A percentile compares a stretch with the other conserved stretches of the same genome.
Evolutionary conservation across 2,329 filamentous ascomycete species (phyloP).

Genomic region (Emydomyces testavorans): DNA sequence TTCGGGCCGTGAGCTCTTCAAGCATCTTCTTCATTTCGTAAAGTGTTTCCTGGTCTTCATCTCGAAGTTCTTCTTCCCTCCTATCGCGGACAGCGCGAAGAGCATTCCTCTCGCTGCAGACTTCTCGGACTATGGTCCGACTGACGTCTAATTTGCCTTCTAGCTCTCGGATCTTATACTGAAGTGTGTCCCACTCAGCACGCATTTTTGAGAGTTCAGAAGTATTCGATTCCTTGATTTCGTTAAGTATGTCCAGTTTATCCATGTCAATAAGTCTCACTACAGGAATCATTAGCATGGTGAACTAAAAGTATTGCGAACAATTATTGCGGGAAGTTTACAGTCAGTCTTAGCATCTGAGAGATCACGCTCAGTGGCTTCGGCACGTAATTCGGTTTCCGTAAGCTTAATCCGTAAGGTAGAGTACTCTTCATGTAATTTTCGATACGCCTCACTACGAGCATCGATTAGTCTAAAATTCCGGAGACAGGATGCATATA

Average conservation of each 20-base stretch:
- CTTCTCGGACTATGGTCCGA: constrained; percentile 29
- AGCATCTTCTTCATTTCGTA: constrained; percentile 34
- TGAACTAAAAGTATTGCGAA: not conserved
- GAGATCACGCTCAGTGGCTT: constrained; percentile 28
- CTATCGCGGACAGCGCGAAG: constrained; percentile 30
- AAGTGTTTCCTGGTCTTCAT: constrained; percentile 32
- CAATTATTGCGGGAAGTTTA: constrained; percentile 19
- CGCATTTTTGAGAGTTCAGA: constrained; percentile 28
- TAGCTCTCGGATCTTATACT: constrained; percentile 28
- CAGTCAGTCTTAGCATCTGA: constrained; percentile 28
- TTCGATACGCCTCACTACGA: constrained; percentile 20
- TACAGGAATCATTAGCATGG: constrained; percentile 20
- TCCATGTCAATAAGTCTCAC: constrained; percentile 30
- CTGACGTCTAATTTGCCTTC: constrained; percentile 32
- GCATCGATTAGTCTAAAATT: constrained; percentile 7
- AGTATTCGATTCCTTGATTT: constrained; percentile 28
- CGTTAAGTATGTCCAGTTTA: constrained; percentile 29
- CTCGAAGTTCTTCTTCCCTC: constrained; percentile 30
- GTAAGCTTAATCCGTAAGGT: constrained; percentile 29
- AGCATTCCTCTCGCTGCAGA: constrained; percentile 31
- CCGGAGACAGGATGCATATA: not conserved
- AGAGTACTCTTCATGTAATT: constrained; percentile 32
- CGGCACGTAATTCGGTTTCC: constrained; percentile 29
- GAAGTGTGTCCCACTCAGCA: constrained; percentile 26
- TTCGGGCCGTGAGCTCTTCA: constrained; percentile 30